phyloP scores from a whole-genome alignment of 352 stramenopile species.

The Phytophthora palmivora region DNA sequence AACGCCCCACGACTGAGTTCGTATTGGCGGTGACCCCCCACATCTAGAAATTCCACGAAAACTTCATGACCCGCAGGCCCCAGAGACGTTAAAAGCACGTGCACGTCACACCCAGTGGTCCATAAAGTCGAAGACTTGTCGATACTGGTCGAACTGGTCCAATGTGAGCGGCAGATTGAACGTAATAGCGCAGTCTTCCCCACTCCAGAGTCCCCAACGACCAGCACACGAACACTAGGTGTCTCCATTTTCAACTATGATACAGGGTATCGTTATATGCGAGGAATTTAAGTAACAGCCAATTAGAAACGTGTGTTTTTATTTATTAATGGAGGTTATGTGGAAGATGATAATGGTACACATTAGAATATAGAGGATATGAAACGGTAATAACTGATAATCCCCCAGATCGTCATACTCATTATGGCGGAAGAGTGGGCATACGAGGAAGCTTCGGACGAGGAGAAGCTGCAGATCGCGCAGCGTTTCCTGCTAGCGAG shows the following conservation, averaged over 20 bases:
- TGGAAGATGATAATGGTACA: too few species aligned
- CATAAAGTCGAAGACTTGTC: constrained; percentile 50
- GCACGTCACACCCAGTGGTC: constrained; percentile 86
- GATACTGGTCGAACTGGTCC: constrained; percentile 4
- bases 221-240: constrained; percentile 74
- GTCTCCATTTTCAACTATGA: constrained; percentile 62
- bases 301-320: neutral
- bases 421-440: constrained; percentile 73
- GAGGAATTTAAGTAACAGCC: neutral
- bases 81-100: constrained; percentile 63
- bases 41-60: constrained; percentile 87
- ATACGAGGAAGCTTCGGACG: constrained; percentile 78
- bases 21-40: constrained; percentile 84
- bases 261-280: constrained; percentile 4
- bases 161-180: constrained; percentile 57
- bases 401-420: neutral
- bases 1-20: constrained; percentile 82
- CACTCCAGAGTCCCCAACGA: constrained; percentile 87
- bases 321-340: too few species aligned
- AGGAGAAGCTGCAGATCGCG: constrained; percentile 91
- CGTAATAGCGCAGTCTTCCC: constrained; percentile 84
- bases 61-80: constrained; percentile 45
- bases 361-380: too few species aligned
- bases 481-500: constrained; percentile 91
- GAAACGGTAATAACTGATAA: too few species aligned